These are phyloP conservation scores for Microbotryum scabiosae DNA, from an alignment of 1,284 basidiomycete genomes.

Conservation along the genomic window DNA sequence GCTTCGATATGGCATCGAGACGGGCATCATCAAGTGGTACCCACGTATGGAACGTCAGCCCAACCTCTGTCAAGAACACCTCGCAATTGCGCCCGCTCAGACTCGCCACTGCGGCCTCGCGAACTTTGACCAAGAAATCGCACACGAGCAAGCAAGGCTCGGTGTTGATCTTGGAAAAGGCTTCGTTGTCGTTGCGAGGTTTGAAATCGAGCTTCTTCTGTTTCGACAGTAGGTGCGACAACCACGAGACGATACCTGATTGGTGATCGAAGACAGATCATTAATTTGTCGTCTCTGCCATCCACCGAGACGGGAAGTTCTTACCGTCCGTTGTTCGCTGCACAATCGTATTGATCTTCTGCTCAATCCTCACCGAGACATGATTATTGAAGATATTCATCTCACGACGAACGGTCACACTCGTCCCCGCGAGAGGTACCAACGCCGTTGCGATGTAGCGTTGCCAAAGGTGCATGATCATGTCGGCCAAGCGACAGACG, in stretches of 20 bases:
- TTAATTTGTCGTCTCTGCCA: background rate
- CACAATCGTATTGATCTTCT: constrained; percentile 69
- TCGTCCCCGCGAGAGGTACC: constrained; percentile 74
- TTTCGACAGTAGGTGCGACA: constrained; percentile 60
- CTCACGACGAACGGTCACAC: constrained; percentile 81
- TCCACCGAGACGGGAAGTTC: constrained; percentile 34
- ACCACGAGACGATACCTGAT: constrained; percentile 39
- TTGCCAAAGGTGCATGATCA: constrained; percentile 93
- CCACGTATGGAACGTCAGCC: constrained; percentile 85
- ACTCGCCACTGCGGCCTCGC: constrained; percentile 61
- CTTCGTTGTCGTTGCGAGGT: constrained; percentile 88
- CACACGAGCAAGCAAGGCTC: constrained; percentile 88
- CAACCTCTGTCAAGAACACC: constrained; percentile 84
- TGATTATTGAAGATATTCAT: constrained; percentile 92
- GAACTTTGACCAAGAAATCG: constrained; percentile 71
- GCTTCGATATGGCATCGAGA: too few relatives aligned
- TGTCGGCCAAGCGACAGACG: constrained; percentile 68
- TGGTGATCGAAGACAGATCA: background rate
- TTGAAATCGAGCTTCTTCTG: constrained; percentile 97
- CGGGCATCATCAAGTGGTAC: constrained; percentile 28
- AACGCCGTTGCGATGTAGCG: constrained; percentile 88
- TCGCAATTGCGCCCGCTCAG: constrained; percentile 88
- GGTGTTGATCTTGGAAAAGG: constrained; percentile 88
- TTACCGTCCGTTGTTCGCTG: constrained; percentile 76
- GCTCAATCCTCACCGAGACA: constrained; percentile 77